These are phyloP conservation scores for Rachicladosporium sp. DNA, from an alignment of 2,329 filamentous ascomycete genomes.

Conservation along the genomic window DNA sequence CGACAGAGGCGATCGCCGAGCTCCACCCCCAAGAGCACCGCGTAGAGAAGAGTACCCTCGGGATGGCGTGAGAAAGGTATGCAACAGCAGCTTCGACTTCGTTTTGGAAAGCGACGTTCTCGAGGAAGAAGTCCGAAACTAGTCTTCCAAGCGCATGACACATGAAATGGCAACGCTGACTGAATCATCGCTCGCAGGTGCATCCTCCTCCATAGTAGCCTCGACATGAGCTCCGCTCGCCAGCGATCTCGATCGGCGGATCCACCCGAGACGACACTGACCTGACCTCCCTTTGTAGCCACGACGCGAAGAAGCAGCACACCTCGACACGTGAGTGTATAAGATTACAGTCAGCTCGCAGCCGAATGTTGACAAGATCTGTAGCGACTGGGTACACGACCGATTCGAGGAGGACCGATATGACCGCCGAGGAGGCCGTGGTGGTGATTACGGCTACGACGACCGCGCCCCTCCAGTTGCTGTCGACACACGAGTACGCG, in stretches of 20 bases:
- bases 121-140: too few species aligned
- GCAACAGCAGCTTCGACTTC: too few species aligned
- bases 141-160: too few species aligned
- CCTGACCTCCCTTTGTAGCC: constrained; percentile 15
- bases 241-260: too few species aligned
- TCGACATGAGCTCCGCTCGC: too few species aligned
- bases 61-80: constrained; percentile 84
- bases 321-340: constrained; percentile 54
- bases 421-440: constrained; percentile 5
- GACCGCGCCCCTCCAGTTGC: background rate
- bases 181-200: too few species aligned
- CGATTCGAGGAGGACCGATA: constrained; percentile 23
- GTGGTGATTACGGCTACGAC: background rate
- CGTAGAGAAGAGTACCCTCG: constrained; percentile 49
- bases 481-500: background rate
- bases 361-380: constrained; percentile 10
- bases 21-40: constrained; percentile 61
- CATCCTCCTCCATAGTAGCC: constrained; percentile 24
- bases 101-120: too few species aligned
- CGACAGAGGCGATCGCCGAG: constrained; percentile 49
- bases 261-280: too few species aligned
- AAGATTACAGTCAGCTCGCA: background rate
- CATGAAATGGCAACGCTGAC: too few species aligned
- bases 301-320: constrained; percentile 25
- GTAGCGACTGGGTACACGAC: constrained; percentile 76